Conservation (phyloP, 2,329 filamentous ascomycete genomes). For the Neonectria faginata region DNA sequence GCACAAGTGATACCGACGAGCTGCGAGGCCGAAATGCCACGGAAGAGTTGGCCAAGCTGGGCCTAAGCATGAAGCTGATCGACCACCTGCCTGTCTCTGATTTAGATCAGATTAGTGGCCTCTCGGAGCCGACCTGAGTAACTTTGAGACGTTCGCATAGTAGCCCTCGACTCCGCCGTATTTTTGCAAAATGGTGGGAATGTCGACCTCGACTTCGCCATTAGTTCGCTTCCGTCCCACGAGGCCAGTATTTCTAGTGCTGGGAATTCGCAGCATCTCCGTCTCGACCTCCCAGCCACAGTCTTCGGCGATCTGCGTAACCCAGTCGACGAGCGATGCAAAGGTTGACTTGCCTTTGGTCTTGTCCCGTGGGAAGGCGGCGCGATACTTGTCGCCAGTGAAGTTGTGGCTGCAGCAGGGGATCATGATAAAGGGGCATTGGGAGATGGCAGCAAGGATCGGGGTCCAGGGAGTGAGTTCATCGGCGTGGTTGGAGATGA, state of each 20-base stretch:
- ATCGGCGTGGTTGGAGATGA: slow-evolving; percentile 97
- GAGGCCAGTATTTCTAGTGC: slow-evolving; percentile 86
- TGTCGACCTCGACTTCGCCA: slow-evolving; percentile 50
- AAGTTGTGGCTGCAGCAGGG: slow-evolving; percentile 95
- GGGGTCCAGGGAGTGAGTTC: slow-evolving; percentile 97
- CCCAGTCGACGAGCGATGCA: slow-evolving; percentile 84
- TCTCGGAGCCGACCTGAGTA: slow-evolving; percentile 62
- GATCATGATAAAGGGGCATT: slow-evolving; percentile 88
- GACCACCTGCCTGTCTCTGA: slow-evolving; percentile 6
- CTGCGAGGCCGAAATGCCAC: slow-evolving; percentile 16
- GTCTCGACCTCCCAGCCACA: slow-evolving; percentile 83
- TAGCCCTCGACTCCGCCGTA: slow-evolving; percentile 70
- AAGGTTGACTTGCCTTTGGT: slow-evolving; percentile 76
- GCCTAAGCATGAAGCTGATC: slow-evolving; percentile 5
- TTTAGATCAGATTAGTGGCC: slow-evolving; percentile 34
- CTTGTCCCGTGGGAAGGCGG: slow-evolving; percentile 65
- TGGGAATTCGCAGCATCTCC: slow-evolving; percentile 91
- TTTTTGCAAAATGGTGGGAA: slow-evolving; percentile 59
- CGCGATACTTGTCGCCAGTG: slow-evolving; percentile 79
- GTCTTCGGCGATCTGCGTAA: slow-evolving; percentile 74
- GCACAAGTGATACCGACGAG: slow-evolving; percentile 1
- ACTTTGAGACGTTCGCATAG: slow-evolving; percentile 68
- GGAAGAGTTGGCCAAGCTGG: slow-evolving; percentile 15
- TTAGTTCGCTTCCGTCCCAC: slow-evolving; percentile 69
- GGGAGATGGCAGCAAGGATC: slow-evolving; percentile 80